Conservation (phyloP, 148 eudicot genomes). For the Rhododendron vialii region DNA sequence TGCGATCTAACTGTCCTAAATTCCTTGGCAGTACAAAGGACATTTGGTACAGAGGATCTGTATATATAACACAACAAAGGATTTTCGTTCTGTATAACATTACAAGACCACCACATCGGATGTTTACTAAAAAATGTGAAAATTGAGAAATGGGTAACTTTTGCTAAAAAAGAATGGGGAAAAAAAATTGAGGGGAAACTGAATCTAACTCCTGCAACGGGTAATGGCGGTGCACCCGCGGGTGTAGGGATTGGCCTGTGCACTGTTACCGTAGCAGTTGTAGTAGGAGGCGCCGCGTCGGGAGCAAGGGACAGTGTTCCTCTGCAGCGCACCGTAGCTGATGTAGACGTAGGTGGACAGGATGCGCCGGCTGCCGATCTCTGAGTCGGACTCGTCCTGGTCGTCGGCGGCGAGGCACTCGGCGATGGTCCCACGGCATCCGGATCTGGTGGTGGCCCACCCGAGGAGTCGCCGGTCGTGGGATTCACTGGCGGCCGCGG, state of each 20-base stretch:
- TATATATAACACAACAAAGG: too few relatives aligned
- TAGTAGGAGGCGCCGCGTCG: constrained; percentile 45
- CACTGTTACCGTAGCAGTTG: constrained; percentile 29
- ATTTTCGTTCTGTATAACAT: not conserved
- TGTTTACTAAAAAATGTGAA: not conserved
- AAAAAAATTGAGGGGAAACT: not conserved
- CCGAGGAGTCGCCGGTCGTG: not conserved
- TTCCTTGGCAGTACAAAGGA: too few relatives aligned
- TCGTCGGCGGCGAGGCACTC: constrained; percentile 34
- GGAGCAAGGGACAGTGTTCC: constrained; percentile 40
- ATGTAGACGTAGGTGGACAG: constrained; percentile 33
- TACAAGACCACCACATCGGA: not conserved
- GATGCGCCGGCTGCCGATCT: constrained; percentile 47
- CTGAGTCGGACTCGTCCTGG: constrained; percentile 28
- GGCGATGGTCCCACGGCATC: constrained; percentile 36
- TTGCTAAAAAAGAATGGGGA: not conserved
- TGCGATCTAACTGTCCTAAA: too few relatives aligned
- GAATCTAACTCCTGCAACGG: constrained; percentile 28
- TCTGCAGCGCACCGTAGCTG: constrained; percentile 41
- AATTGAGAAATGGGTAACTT: not conserved
- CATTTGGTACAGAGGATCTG: too few relatives aligned
- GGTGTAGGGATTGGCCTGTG: constrained; percentile 37
- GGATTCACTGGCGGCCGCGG: constrained; percentile 6
- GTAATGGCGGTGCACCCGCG: constrained; percentile 43
- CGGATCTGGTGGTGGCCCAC: constrained; percentile 23